A percentile compares a stretch with the other conserved stretches of the same genome.
These are phyloP conservation scores for Metarhizium brunneum DNA, from an alignment of 2,329 filamentous ascomycete species.

Conservation along the genomic window DNA sequence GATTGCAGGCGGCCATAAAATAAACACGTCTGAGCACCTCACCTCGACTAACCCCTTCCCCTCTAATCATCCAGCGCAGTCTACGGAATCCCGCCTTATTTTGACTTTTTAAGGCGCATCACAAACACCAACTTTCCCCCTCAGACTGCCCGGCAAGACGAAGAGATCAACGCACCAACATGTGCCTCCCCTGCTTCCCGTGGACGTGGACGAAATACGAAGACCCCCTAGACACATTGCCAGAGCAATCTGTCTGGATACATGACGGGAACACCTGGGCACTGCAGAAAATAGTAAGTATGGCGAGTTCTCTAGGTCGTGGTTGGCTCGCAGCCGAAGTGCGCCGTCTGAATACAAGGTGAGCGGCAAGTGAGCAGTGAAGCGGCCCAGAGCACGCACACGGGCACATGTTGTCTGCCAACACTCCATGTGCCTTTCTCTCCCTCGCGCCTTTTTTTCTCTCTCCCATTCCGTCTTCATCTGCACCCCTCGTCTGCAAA, in stretches of 20 bases:
- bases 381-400: background rate
- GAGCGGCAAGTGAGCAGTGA: conserved; percentile 6
- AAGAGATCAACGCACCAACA: conserved; percentile 13
- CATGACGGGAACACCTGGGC: conserved; percentile 25
- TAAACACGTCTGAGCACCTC: background rate
- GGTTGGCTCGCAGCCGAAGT: background rate
- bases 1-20: background rate
- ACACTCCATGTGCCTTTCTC: background rate
- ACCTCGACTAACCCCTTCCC: background rate
- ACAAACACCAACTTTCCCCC: background rate
- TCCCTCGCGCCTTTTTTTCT: too few relatives aligned
- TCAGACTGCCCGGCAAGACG: background rate
- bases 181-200: conserved; percentile 47
- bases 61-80: background rate
- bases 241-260: conserved; percentile 33
- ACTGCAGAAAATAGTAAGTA: conserved; percentile 30
- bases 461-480: background rate
- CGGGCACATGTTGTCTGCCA: background rate
- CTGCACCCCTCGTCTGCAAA: background rate
- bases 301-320: background rate
- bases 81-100: background rate
- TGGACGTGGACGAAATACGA: conserved; percentile 40
- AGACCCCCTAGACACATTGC: conserved; percentile 26
- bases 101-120: background rate
- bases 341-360: conserved; percentile 2